Percentiles rank a stretch among this genome's conserved stretches.
phyloP scores from a whole-genome alignment of 2,329 filamentous ascomycete species.

The Colletotrichum destructivum region DNA sequence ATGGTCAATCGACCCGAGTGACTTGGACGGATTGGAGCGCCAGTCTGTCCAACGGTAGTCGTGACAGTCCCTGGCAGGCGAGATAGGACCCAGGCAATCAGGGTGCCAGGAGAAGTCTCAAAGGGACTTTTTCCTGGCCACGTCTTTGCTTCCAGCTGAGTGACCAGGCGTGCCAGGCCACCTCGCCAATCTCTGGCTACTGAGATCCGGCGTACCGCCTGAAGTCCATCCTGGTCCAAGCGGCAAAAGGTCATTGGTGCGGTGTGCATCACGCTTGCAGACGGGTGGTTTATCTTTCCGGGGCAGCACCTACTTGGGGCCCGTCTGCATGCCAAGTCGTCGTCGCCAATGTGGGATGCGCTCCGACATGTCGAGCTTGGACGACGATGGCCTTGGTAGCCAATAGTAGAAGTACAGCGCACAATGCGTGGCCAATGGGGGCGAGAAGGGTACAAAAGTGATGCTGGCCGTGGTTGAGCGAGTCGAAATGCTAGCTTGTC shows the following conservation, averaged over 20 bases:
- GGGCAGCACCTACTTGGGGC: conserved; percentile 26
- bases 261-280: conserved; percentile 20
- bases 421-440: conserved; percentile 14
- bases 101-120: background rate
- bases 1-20: conserved; percentile 27
- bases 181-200: conserved; percentile 39
- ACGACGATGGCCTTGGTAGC: conserved; percentile 10
- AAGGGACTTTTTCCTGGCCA: conserved; percentile 15
- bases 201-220: conserved; percentile 29
- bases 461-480: background rate
- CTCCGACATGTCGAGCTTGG: conserved; percentile 19
- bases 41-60: background rate
- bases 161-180: conserved; percentile 18
- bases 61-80: background rate
- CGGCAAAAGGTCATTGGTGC: conserved; percentile 22
- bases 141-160: conserved; percentile 14
- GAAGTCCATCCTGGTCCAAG: conserved; percentile 7
- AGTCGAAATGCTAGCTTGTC: background rate
- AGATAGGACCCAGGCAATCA: background rate
- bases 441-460: conserved; percentile 9
- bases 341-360: conserved; percentile 23
- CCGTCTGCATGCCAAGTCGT: conserved; percentile 39
- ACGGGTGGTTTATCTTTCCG: conserved; percentile 31
- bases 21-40: background rate
- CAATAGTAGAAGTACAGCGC: conserved; percentile 2